Percentiles rank a stretch among this genome's conserved stretches.
phyloP scores from a whole-genome alignment of 2,329 filamentous ascomycete species.

The Ilyonectria sp. region DNA sequence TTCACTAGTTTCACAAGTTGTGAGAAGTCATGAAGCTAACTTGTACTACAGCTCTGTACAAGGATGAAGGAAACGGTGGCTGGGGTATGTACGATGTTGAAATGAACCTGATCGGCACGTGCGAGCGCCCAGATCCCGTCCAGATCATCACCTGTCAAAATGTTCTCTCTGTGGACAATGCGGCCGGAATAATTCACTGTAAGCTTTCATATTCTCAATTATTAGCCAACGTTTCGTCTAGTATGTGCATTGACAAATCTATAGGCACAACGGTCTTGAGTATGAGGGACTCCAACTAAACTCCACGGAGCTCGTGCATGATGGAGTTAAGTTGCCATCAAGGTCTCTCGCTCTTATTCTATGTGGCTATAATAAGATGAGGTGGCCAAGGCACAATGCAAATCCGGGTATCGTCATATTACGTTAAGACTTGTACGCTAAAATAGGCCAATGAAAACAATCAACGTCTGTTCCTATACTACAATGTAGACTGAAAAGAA shows the following conservation, averaged over 20 bases:
- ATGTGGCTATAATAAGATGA: no score
- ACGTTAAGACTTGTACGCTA: not conserved
- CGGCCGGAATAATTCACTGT: not conserved
- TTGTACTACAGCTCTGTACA: not conserved
- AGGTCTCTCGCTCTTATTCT: no score
- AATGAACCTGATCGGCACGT: not conserved
- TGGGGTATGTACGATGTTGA: not conserved
- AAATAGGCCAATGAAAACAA: not conserved
- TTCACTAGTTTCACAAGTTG: not conserved
- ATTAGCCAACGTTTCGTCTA: no score
- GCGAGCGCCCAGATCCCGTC: not conserved
- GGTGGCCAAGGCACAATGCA: no score
- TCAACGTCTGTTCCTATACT: not conserved
- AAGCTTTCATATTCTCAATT: not conserved
- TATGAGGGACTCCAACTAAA: no score
- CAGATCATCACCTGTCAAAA: not conserved
- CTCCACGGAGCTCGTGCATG: no score
- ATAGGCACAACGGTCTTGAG: no score
- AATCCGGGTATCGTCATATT: no score
- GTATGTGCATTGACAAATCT: no score
- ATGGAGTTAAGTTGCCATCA: no score
- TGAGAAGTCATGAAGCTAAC: not conserved
- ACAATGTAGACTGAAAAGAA: not conserved
- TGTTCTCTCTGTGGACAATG: not conserved
- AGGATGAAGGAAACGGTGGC: not conserved